Evolutionary conservation across 2,329 filamentous ascomycete species (phyloP), one percentile per base, ranked within the genome.

Genomic region (Microdochium bolleyi): DNA sequence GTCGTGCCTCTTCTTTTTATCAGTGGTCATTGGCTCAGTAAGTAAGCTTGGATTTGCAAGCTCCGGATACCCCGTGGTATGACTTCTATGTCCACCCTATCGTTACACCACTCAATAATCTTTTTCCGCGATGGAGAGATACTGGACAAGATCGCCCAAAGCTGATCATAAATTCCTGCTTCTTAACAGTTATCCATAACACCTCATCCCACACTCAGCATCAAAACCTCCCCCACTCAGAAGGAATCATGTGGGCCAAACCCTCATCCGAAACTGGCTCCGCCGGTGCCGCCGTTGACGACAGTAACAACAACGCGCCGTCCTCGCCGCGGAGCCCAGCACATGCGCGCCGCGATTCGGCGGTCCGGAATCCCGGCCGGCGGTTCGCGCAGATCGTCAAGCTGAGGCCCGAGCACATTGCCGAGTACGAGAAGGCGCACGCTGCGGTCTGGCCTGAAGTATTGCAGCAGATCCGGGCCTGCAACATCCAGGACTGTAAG

Each of bases 371-470:
- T 56, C 67, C 75, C 3, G 76, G 73, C 49, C 73, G 75, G 3
- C 80, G 86, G 55, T 78, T 90, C 60, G 87, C 79, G 38, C 88
- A 91, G 68, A 85, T 89, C 58, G 77, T 92, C 52, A 84, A 82
- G 63, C 77, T 92, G 53, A 87, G 84, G 68, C 81, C 82, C 13
- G 81, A 86, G 57, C 79, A 73, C 56, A 71, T 87, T 14, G 77
- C 79, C 22, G 79, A 83, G 58, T 92, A 92, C 72, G 91, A 89
- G 66, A 77, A 84, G 61, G 84, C 82, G 56, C 88, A 92, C 64
- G 83, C 82, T 7, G 77, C 76, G 3, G 86, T 90, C 1, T 92
- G 88, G 88, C 87, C 87, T 5, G 85, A 88, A 60, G 87, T 94
- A 1, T 70, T 89, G 32, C 77, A 82, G 65, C 85, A 90, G 70